phyloP scores from a whole-genome alignment of 2,329 filamentous ascomycete genomes.

The Colletotrichum phormii region DNA sequence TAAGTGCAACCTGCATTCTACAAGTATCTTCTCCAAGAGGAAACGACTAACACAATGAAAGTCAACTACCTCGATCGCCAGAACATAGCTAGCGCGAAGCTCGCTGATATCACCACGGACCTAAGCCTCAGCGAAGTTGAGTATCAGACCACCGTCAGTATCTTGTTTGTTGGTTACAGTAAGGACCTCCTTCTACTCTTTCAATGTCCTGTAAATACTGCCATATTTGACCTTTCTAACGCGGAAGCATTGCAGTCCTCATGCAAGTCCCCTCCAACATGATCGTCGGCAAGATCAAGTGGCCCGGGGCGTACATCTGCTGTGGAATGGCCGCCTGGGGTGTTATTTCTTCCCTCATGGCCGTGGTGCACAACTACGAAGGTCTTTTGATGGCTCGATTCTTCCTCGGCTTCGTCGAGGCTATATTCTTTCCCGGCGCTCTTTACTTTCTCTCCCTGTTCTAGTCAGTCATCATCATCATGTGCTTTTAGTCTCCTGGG shows the following conservation, averaged over 20 bases:
- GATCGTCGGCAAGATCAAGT: constrained; percentile 38
- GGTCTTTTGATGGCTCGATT: constrained; percentile 43
- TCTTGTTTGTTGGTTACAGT: constrained; percentile 51
- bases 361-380: constrained; percentile 57
- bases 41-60: background rate
- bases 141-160: constrained; percentile 54
- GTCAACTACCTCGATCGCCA: constrained; percentile 45
- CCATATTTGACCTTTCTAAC: background rate
- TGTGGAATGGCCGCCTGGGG: constrained; percentile 41
- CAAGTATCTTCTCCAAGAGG: fast-evolving
- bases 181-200: background rate
- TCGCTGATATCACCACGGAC: constrained; percentile 46
- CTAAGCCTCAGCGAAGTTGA: constrained; percentile 45
- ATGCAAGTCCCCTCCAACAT: constrained; percentile 53
- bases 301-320: constrained; percentile 40
- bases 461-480: constrained; percentile 41
- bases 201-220: background rate
- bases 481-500: background rate
- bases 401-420: constrained; percentile 37
- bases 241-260: constrained; percentile 35
- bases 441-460: constrained; percentile 53
- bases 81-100: constrained; percentile 47
- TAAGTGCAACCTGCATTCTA: background rate
- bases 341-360: constrained; percentile 48
- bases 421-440: constrained; percentile 54